Evolutionary conservation across 352 stramenopile genomes (phyloP), one percentile per base, ranked within the genome.

Genomic region (Globisporangium apiculatum): DNA sequence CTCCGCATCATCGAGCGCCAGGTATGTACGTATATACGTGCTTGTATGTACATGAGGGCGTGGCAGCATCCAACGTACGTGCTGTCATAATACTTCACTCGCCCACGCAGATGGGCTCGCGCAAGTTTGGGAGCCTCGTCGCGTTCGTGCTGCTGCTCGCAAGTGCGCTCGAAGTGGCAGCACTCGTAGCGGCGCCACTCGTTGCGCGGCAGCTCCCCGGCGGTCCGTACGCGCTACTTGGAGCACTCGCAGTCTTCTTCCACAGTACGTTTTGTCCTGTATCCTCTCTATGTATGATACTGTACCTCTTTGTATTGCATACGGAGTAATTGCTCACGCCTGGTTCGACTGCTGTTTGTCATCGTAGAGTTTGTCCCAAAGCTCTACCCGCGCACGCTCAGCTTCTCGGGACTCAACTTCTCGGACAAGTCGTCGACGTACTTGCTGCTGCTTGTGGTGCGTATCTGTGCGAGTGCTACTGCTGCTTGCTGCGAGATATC

Each of bases 401-500:
- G 72, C 53, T 61, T 87, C n/a, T 67, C 77, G 48, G 76, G 82
- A 0, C 54, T 95, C 45, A 66, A 90, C 59, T 89, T 95, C 43
- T 92, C 85, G 31, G 85, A 95, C 60, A 95, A 95, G 40, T 89
- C 81, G 31, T 82, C 62, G 46, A 89, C 77, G 7, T 91, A 91
- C 55, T 50, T 89, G 55, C 66, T 95, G 45, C 65, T 90, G 18
- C 53, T 84, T 7, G 68, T 93, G 79, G 83, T 94, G 72, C 48
- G 78, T 58, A 31, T 7, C 18, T 31, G 24, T 31, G 2, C 24
- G 24, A 31, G 24, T 3, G 24, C 24, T 31, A 31, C 24, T 3
- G 24, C 24, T 31, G 24, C 24, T 3, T 31, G 24, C 24, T 31
- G 24, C 24, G 24, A 31, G 24, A 31, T 31, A 3, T 3, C 1